Base-by-base conservation (phyloP, 2,329 filamentous ascomycete species). In the Dissoconium aciculare region DNA sequence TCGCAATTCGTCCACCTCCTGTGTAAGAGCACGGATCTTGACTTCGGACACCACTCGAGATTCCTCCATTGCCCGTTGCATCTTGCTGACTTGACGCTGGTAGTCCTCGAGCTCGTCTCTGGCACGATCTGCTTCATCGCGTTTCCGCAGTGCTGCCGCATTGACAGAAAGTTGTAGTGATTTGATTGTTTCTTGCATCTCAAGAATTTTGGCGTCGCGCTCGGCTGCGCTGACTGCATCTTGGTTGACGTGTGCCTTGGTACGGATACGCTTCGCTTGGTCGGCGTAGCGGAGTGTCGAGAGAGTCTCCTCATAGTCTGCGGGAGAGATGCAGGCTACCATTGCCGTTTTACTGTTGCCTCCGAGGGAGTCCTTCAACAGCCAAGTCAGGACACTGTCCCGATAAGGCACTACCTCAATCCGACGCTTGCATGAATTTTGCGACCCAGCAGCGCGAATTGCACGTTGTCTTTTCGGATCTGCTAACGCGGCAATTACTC, bases 291-390 rank as follows among this genome's bases (percentile, higher is more conserved):
- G 82, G 9, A 98, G 71, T 1, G 89, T 98, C 2, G 83, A 93
- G 2, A 98, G 69, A 0, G 89, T 98, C 55, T 98, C 89, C 34
- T 98, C 89, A 52, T 98, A 95, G 59, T 98, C 89, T 1, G 81
- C 77, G 0, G 89, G 89, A 4, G 84, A 78, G 45, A 98, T 93
- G 54, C 89, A 95, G 5, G 89, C 89, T 47, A 98, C 94, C 89
- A 98, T 98, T 39, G 89, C 89, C 6, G 89, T 98, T 59, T 95
- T 98, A 50, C 78, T 87, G 66, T 98, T 98, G 33, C 89, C 89
- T 9, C 89, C 89, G 0, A 98, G 66, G 2, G 81, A 91, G 56
- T 98, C 89, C 54, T 95, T 95, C 41, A 98, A 67, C 3, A 98
- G 68, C 87, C 87, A 78, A 8, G 74, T 78, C 17, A 78, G 57